Evolutionary conservation across 176 grass and related monocot species (phyloP).

Genomic region (Oropetium thomaeum): DNA sequence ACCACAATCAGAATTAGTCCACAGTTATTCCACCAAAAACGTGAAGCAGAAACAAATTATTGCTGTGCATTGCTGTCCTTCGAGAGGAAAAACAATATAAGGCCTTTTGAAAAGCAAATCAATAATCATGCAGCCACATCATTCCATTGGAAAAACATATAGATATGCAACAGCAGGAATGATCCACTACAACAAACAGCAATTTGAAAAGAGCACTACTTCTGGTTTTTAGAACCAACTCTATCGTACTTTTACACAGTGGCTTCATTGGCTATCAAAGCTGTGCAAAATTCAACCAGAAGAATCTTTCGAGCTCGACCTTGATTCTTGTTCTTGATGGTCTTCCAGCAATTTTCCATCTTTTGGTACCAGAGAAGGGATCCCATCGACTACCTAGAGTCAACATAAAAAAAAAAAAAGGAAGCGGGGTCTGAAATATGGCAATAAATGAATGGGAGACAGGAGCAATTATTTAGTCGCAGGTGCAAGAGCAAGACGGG

Average conservation of each 20-base stretch:
- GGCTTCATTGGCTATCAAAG: background rate
- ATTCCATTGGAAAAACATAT: background rate
- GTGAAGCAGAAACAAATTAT: background rate
- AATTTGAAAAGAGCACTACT: background rate
- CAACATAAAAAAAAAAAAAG: background rate
- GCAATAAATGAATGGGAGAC: background rate
- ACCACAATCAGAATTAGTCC: background rate
- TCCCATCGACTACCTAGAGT: slow-evolving; percentile 68
- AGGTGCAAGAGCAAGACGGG: background rate
- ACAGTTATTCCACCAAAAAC: background rate
- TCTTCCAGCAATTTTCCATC: slow-evolving; percentile 64
- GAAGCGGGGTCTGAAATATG: background rate
- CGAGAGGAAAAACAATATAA: background rate
- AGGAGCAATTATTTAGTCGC: background rate
- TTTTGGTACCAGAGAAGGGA: slow-evolving; percentile 71
- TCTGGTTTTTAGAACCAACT: background rate
- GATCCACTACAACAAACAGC: background rate
- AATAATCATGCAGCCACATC: background rate
- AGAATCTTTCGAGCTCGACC: background rate
- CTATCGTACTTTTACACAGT: background rate
- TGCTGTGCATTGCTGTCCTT: background rate
- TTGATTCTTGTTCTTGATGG: slow-evolving; percentile 32
- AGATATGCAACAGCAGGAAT: background rate
- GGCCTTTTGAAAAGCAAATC: background rate
- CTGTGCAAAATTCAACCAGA: background rate